Conservation (phyloP, 768 basidiomycete species). For the Agaricus sinodeliciosus region DNA sequence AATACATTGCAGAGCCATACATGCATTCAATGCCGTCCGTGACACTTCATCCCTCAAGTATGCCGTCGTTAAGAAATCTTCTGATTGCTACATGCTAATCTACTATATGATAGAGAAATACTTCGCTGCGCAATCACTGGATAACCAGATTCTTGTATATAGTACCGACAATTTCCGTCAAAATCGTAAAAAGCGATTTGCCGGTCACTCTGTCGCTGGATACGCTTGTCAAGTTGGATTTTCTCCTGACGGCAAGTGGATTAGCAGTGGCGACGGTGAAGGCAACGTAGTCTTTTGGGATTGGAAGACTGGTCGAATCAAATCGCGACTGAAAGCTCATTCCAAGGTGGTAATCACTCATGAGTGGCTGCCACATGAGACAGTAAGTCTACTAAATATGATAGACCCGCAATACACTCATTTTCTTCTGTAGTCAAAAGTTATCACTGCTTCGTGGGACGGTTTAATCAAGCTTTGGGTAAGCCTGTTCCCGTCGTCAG, state of each 20-base stretch:
- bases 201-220: slow-evolving; percentile 93
- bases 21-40: slow-evolving; percentile 99
- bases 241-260: slow-evolving; percentile 97
- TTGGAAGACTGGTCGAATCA: slow-evolving; percentile 97
- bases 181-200: slow-evolving; percentile 97
- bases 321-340: slow-evolving; percentile 84
- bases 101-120: slow-evolving; percentile 61
- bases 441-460: slow-evolving; percentile 97
- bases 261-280: slow-evolving; percentile 92
- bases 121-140: slow-evolving; percentile 94
- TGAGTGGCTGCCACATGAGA: slow-evolving; percentile 97
- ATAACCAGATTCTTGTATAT: slow-evolving; percentile 97
- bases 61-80: slow-evolving; percentile 19
- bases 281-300: slow-evolving; percentile 99
- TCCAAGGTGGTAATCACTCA: slow-evolving; percentile 97
- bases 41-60: slow-evolving; percentile 90
- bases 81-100: slow-evolving; percentile 7
- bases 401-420: slow-evolving; percentile 36
- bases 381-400: slow-evolving; percentile 55
- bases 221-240: slow-evolving; percentile 97
- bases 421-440: slow-evolving; percentile 66
- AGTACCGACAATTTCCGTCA: slow-evolving; percentile 98
- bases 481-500: slow-evolving; percentile 22
- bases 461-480: slow-evolving; percentile 98
- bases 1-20: slow-evolving; percentile 97